Percentiles rank a stretch among this genome's conserved stretches.
These are phyloP conservation scores for Globisporangium abappressorium DNA, from an alignment of 352 stramenopile species.

Conservation along the genomic window DNA sequence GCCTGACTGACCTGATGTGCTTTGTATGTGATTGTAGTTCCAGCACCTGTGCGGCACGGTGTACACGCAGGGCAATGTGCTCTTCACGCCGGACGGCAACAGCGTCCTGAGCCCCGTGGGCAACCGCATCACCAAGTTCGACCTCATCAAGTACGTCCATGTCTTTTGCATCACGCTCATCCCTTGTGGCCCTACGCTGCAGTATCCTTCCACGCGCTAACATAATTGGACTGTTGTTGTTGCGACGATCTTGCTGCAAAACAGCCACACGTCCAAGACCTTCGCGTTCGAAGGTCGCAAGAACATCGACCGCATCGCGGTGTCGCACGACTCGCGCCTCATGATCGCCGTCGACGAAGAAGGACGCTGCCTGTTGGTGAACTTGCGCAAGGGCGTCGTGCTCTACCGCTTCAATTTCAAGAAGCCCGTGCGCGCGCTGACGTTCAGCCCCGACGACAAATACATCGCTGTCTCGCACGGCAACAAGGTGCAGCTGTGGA, in stretches of 20 bases:
- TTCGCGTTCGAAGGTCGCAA: conserved; percentile 91
- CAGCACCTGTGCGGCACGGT: conserved; percentile 92
- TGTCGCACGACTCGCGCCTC: conserved; percentile 88
- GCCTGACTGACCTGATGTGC: neutral
- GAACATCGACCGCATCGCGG: conserved; percentile 83
- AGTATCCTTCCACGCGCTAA: neutral
- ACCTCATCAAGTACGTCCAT: conserved; percentile 87
- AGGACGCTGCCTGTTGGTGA: conserved; percentile 88
- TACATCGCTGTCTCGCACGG: conserved; percentile 88
- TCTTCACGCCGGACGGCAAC: conserved; percentile 93
- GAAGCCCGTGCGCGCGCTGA: conserved; percentile 78
- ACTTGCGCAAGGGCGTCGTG: conserved; percentile 86
- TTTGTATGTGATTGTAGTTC: conserved; percentile 57
- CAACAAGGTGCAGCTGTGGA: conserved; percentile 92
- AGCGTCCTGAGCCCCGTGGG: conserved; percentile 90
- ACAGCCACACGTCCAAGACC: conserved; percentile 84
- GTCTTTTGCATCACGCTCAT: neutral
- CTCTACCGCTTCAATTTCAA: conserved; percentile 96
- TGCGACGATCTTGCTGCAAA: conserved; percentile 7
- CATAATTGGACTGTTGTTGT: neutral
- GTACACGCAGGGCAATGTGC: conserved; percentile 92
- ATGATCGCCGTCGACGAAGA: conserved; percentile 90
- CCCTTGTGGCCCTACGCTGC: neutral
- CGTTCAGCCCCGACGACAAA: conserved; percentile 88
- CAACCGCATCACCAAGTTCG: conserved; percentile 94